phyloP scores from a whole-genome alignment of 305 asterid genomes.

The Solanum hybrid region DNA sequence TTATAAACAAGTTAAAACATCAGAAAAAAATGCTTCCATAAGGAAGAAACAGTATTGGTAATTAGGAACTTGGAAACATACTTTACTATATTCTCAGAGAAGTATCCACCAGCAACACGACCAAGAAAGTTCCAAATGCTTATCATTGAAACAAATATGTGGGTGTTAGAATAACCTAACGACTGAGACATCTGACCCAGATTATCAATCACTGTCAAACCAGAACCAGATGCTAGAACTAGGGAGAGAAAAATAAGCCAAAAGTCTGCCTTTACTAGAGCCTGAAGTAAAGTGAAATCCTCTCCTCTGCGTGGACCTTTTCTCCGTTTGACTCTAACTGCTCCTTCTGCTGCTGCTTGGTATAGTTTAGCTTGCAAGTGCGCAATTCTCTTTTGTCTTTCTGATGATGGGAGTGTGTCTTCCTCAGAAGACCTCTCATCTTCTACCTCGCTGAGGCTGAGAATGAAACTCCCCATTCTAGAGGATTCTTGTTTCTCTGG shows the following conservation, averaged over 20 bases:
- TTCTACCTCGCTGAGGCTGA: constrained; percentile 74
- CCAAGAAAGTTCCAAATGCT: constrained; percentile 92
- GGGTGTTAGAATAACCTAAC: constrained; percentile 62
- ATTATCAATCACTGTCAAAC: constrained; percentile 84
- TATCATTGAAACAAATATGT: constrained; percentile 76
- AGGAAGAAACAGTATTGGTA: background rate
- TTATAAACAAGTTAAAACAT: background rate
- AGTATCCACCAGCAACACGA: constrained; percentile 83
- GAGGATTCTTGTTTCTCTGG: constrained; percentile 33
- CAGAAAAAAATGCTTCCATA: background rate
- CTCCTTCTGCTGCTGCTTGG: constrained; percentile 96
- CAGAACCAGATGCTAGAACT: constrained; percentile 86
- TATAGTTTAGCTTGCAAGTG: constrained; percentile 64
- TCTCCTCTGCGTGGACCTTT: constrained; percentile 88
- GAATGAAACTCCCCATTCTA: constrained; percentile 33
- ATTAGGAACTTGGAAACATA: constrained; percentile 10
- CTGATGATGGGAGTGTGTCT: constrained; percentile 53
- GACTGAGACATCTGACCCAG: constrained; percentile 89
- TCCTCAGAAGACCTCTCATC: constrained; percentile 73
- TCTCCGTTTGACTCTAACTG: constrained; percentile 65
- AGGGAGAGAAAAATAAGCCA: constrained; percentile 87
- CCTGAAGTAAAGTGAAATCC: constrained; percentile 76
- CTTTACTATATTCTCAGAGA: constrained; percentile 84
- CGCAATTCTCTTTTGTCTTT: constrained; percentile 73
- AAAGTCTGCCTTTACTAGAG: constrained; percentile 83